Percentiles rank a stretch among this genome's conserved stretches.
Conservation (phyloP, 1,139 yeast genomes). For the Lodderomyces margitis region DNA sequence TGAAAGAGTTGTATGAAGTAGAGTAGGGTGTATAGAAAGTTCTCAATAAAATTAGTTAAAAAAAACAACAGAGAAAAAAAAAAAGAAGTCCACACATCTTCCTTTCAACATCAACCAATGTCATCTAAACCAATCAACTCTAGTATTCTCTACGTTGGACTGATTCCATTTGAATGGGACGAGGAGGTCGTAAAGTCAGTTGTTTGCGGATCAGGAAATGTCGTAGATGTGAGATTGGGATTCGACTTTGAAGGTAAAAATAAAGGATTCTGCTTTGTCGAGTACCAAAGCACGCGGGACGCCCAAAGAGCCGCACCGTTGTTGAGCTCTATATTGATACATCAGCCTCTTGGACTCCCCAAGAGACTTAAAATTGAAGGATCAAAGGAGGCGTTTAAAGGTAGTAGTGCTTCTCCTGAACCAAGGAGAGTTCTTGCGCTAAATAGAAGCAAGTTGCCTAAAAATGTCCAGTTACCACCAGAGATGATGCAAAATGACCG, state of each 20-base stretch:
- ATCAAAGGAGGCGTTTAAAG: conserved; percentile 59
- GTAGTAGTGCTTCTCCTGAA: conserved; percentile 28
- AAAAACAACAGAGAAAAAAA: neutral
- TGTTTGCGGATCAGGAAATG: conserved; percentile 62
- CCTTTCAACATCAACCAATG: conserved; percentile 4
- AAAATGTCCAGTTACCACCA: conserved; percentile 53
- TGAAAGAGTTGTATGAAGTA: conserved; percentile 48
- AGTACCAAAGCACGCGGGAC: conserved; percentile 50
- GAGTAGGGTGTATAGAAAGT: neutral
- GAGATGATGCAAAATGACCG: conserved; percentile 34
- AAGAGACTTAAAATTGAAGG: conserved; percentile 54
- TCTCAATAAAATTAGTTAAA: neutral
- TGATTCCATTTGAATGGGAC: conserved; percentile 65
- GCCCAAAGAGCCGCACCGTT: conserved; percentile 49
- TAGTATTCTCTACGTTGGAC: conserved; percentile 55
- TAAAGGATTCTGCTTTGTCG: conserved; percentile 65
- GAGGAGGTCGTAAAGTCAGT: conserved; percentile 54
- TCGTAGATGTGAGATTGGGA: conserved; percentile 62
- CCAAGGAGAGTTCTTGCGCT: conserved; percentile 41
- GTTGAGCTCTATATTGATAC: conserved; percentile 43
- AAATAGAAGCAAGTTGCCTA: conserved; percentile 47
- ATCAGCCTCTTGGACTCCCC: conserved; percentile 28
- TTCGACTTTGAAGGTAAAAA: conserved; percentile 62
- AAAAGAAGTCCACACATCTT: neutral
- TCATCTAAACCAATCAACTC: conserved; percentile 18